Base-by-base conservation (phyloP, 2,329 filamentous ascomycete genomes). In the Aureobasidium mangrovei region DNA sequence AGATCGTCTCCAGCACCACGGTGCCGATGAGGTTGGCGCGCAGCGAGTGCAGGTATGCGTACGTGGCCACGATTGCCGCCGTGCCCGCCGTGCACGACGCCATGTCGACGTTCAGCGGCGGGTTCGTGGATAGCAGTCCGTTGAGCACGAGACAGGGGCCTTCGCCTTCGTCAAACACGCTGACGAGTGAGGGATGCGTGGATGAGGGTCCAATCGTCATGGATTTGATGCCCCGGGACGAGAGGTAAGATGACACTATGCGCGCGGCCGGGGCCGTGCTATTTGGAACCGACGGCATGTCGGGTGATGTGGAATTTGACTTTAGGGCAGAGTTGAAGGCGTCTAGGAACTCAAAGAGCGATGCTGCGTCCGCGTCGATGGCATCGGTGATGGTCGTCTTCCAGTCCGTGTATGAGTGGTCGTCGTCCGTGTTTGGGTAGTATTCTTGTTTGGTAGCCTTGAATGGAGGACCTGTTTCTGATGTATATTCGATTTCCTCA, bases 141-240 rank as follows among this genome's bases (percentile, higher is more conserved):
- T 45, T 46, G 27, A 54, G 5, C 4, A 54, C 52, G 9, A 54
- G 33, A 32, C 52, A 54, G 12, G 52, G 52, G 8, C 52, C 52
- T 24, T 54, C 41, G 4, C 42, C 41, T 28, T 18, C 52, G 5
- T 54, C 52, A 41, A 54, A 40, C 4, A 46, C 18, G 28, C 42
- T 54, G 35, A 33, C 42, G 12, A 54, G 6, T 12, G 32, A 38
- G 7, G 52, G 52, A 4, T 39, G 28, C 2, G 33, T 28, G 9
- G 33, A 42, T 27, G 52, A 40, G 9, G 41, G 41, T 6, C 40
- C 31, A 4, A 54, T 27, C 3, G 28, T 31, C 18, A 46, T 18
- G 24, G 24, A 27, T 26, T 45, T 39, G 9, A 28, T 40, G 8
- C 28, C 26, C n/a, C n/a, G 36, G 5, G 26, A 18, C 0, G 52